Percentiles rank a stretch among this genome's conserved stretches.
These are phyloP conservation scores for Venturia carpophila DNA, from an alignment of 2,329 filamentous ascomycete genomes.

Conservation along the genomic window DNA sequence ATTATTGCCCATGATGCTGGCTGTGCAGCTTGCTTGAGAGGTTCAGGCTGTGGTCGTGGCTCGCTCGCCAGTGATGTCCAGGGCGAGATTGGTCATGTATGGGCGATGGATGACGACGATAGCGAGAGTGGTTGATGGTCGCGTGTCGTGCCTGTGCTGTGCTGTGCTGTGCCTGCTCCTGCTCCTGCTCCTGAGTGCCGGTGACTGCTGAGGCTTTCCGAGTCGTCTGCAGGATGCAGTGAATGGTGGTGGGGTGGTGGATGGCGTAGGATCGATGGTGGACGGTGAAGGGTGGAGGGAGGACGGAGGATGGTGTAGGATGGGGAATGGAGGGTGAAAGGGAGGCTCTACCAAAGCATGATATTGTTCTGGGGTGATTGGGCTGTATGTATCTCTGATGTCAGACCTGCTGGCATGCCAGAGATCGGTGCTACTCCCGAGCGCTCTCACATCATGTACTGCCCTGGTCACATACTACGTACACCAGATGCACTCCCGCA, in stretches of 20 bases:
- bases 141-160: not conserved
- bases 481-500: no score
- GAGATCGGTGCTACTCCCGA: no score
- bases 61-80: not conserved
- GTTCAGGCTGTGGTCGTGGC: no score
- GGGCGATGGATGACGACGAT: not conserved
- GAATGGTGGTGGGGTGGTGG: not conserved
- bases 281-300: no score
- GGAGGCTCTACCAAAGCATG: not conserved
- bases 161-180: no score
- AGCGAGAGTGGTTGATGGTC: not conserved
- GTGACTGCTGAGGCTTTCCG: no score
- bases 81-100: not conserved
- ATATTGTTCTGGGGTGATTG: no score
- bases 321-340: not conserved
- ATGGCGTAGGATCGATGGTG: not conserved
- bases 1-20: constrained; percentile 39
- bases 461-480: no score
- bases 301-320: not conserved
- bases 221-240: not conserved
- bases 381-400: no score
- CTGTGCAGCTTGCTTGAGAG: not conserved
- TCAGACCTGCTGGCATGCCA: no score
- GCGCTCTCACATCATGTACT: no score
- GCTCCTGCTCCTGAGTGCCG: no score